Evolutionary conservation across 768 basidiomycete genomes (phyloP), one percentile per base, ranked within the genome.

Genomic region (Leucocoprinus sp.): DNA sequence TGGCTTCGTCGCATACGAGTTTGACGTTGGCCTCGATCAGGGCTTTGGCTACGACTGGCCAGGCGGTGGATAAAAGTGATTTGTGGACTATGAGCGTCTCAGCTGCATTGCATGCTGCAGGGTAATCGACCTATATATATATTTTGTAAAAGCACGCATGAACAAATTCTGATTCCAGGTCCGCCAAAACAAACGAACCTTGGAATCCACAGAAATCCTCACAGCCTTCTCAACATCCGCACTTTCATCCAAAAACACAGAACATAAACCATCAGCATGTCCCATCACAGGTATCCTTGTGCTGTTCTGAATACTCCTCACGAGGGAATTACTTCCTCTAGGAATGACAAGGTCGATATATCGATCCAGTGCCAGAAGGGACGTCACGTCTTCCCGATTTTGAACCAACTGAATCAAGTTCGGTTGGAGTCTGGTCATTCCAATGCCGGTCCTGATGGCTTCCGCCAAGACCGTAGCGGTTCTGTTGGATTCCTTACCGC

Each of bases 231-330:
- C 75, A 29, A 68, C 55, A 53, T 86, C 77, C 0, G 93, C 93
- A 22, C 72, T 69, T 54, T 86, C 82, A 61, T 99, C 95, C 4
- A 99, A 65, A 61, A 83, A 98, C 4, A 96, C 79, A 15, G 81
- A 77, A 61, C 96, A 99, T 7, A 98, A 67, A 1, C 96, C 96
- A 62, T 99, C 96, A 5, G 96, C 93, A 58, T 99, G 96, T 1
- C 96, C 96, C 93, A 99, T 97, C 35, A 99, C 96, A 2, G 96
- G 85, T 50, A 99, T 98, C 48, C 85, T 74, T 0, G 95, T 96
- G 52, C 70, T 78, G 47, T 86, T 84, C 60, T 98, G 91, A 48
- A 99, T 96, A 60, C 70, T 85, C 54, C 68, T 73, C 21, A 98
- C 96, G 9, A 99, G 79, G 51, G 74, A 76, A 54, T 95, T 95